Evolutionary conservation across 805 yeast species (phyloP).

Genomic region (Wickerhamiella bombiphila): DNA sequence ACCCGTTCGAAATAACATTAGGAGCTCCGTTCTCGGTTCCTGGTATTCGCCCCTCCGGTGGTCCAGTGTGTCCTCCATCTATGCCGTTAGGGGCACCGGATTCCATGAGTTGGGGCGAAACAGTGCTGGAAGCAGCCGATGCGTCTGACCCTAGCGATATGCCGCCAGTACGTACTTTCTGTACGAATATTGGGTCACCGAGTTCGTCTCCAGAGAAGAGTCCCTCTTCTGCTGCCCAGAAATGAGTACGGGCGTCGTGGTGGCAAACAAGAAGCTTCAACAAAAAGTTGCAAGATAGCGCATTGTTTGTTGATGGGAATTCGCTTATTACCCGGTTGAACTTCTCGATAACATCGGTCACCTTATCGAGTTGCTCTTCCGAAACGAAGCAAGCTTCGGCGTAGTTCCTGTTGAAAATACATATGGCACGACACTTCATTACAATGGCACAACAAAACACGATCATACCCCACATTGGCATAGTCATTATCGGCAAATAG

Average conservation of each 20-base stretch:
- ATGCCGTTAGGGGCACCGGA: background rate
- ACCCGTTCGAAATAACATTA: background rate
- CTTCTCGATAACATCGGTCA: slow-evolving; percentile 13
- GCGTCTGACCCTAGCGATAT: background rate
- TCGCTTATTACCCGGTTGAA: slow-evolving; percentile 15
- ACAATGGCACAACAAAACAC: slow-evolving; percentile 21
- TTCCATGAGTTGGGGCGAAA: background rate
- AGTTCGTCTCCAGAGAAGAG: slow-evolving; percentile 2
- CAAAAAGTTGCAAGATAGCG: slow-evolving; percentile 20
- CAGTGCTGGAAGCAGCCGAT: background rate
- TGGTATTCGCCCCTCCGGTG: too few relatives aligned
- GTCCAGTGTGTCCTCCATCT: too few relatives aligned
- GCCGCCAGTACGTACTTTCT: background rate
- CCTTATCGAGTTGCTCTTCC: slow-evolving; percentile 13
- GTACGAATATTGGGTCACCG: slow-evolving; percentile 11
- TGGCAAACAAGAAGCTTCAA: slow-evolving; percentile 22
- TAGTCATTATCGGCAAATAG: slow-evolving; percentile 42
- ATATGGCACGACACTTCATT: slow-evolving; percentile 22
- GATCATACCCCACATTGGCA: slow-evolving; percentile 19
- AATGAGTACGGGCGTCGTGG: slow-evolving; percentile 20
- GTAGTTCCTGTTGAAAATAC: slow-evolving; percentile 18
- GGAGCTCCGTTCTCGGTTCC: too few relatives aligned
- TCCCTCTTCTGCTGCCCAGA: slow-evolving; percentile 5
- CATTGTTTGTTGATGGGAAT: slow-evolving; percentile 21
- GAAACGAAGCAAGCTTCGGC: slow-evolving; percentile 17